Evolutionary conservation across 1,284 basidiomycete genomes (phyloP).

Genomic region (Blastosporella zonata): DNA sequence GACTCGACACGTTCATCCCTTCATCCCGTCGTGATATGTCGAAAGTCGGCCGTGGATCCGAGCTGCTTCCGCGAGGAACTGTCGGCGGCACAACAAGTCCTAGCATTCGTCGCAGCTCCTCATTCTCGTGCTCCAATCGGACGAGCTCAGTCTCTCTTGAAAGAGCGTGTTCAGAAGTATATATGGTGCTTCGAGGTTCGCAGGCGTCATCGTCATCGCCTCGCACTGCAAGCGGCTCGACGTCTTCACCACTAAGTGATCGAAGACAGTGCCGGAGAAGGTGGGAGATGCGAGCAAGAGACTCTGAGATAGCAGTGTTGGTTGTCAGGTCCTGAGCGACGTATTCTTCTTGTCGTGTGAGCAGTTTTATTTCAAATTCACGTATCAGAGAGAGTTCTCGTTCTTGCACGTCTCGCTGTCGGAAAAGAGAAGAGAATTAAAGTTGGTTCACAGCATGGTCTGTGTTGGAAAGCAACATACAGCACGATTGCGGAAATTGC

Average conservation of each 20-base stretch:
- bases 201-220: slow-evolving; percentile 31
- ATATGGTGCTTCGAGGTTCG: slow-evolving; percentile 37
- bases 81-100: slow-evolving; percentile 34
- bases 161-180: slow-evolving; percentile 67
- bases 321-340: slow-evolving; percentile 59
- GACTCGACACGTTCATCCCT: slow-evolving; percentile 23
- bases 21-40: slow-evolving; percentile 15
- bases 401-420: slow-evolving; percentile 88
- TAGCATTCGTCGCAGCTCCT: slow-evolving; percentile 70
- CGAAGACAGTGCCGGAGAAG: slow-evolving; percentile 75
- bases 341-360: slow-evolving; percentile 74
- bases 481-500: slow-evolving; percentile 81
- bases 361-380: slow-evolving; percentile 86
- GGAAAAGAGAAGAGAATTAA: slow-evolving; percentile 9
- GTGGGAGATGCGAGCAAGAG: slow-evolving; percentile 71
- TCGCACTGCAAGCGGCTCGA: slow-evolving; percentile 22
- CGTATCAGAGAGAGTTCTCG: slow-evolving; percentile 89
- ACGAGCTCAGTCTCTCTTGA: slow-evolving; percentile 86
- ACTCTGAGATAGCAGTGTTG: slow-evolving; percentile 64
- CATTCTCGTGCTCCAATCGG: slow-evolving; percentile 84
- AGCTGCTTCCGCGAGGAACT: slow-evolving; percentile 24
- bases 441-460: slow-evolving; percentile 1
- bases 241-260: slow-evolving; percentile 72
- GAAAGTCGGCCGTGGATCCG: slow-evolving; percentile 21
- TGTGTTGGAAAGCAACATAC: slow-evolving; percentile 54